Evolutionary conservation across 352 stramenopile species (phyloP).

Genomic region (Peronospora destructor): DNA sequence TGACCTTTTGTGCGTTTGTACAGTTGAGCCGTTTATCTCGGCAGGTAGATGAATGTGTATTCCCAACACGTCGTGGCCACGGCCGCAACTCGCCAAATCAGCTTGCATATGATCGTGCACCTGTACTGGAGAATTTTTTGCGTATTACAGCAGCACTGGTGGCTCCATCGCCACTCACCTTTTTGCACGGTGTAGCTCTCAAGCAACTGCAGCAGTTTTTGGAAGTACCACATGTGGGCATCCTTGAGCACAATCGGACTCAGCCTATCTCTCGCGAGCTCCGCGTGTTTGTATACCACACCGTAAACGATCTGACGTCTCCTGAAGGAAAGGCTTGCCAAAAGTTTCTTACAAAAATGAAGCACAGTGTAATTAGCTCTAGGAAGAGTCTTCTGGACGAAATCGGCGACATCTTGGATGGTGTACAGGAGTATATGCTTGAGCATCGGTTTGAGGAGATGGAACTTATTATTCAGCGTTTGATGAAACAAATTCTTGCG

Average conservation of each 20-base stretch:
- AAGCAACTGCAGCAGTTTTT: slow-evolving; percentile 81
- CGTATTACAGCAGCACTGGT: slow-evolving; percentile 63
- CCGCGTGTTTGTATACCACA: slow-evolving; percentile 76
- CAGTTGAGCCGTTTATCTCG: slow-evolving; percentile 67
- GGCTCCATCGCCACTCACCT: slow-evolving; percentile 66
- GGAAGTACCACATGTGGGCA: slow-evolving; percentile 60
- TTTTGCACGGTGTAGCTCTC: slow-evolving; percentile 61
- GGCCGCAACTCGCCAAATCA: slow-evolving; percentile 48
- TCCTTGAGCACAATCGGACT: slow-evolving; percentile 72
- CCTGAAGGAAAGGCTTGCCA: slow-evolving; percentile 72
- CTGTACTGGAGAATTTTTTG: slow-evolving; percentile 73
- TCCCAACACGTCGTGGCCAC: slow-evolving; percentile 56
- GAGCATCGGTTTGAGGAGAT: slow-evolving; percentile 80
- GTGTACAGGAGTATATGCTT: slow-evolving; percentile 83
- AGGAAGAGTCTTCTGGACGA: slow-evolving; percentile 62
- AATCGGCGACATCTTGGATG: slow-evolving; percentile 71
- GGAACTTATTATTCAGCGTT: slow-evolving; percentile 47
- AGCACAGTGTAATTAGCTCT: slow-evolving; percentile 33
- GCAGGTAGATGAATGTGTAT: slow-evolving; percentile 58
- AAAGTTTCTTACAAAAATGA: slow-evolving; percentile 66
- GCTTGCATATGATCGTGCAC: slow-evolving; percentile 60
- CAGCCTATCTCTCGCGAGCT: slow-evolving; percentile 69
- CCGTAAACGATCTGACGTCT: slow-evolving; percentile 65
- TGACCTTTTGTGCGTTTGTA: slow-evolving; percentile 3
- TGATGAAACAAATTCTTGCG: slow-evolving; percentile 42